phyloP scores from a whole-genome alignment of 1,284 basidiomycete species.

The Golubevia pallescens region DNA sequence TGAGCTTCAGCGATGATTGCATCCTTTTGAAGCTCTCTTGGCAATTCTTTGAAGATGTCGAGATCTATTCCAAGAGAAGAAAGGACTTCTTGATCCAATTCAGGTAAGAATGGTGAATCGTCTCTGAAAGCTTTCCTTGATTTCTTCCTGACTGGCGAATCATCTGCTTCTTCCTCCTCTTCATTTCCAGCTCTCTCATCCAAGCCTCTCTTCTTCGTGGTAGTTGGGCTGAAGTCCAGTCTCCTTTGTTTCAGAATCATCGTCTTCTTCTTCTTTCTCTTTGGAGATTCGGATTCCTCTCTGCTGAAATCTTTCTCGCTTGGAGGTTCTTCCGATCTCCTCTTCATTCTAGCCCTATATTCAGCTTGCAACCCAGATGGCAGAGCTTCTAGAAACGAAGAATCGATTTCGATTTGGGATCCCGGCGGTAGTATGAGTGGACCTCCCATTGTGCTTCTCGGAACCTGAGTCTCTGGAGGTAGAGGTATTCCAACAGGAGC shows the following conservation, averaged over 20 bases:
- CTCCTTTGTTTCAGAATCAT: not conserved
- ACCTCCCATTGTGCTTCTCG: constrained; percentile 2
- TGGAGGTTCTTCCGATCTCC: not conserved
- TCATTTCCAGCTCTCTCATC: not conserved
- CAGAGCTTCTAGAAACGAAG: constrained; percentile 39
- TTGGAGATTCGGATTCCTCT: constrained; percentile 12
- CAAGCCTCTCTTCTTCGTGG: not conserved
- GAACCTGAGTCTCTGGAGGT: not conserved
- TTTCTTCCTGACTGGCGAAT: constrained; percentile 4
- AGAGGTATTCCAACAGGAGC: not conserved
- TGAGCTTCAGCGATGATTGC: not conserved
- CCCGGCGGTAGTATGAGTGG: constrained; percentile 30
- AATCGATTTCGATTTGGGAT: constrained; percentile 45
- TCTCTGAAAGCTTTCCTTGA: constrained; percentile 17
- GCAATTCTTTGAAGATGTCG: constrained; percentile 44
- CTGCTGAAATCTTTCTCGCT: no score
- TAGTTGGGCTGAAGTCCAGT: not conserved
- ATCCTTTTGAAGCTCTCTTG: constrained; percentile 39
- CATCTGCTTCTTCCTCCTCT: constrained; percentile 3
- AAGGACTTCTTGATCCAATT: constrained; percentile 17
- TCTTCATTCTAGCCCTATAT: constrained; percentile 4
- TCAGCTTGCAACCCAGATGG: constrained; percentile 41
- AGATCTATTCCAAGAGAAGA: constrained; percentile 35
- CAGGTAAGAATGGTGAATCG: constrained; percentile 24
- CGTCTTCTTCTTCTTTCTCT: not conserved